Percentiles rank a stretch among this genome's conserved stretches.
These are phyloP conservation scores for Claviceps sp. DNA, from an alignment of 2,329 filamentous ascomycete genomes.

Conservation along the genomic window DNA sequence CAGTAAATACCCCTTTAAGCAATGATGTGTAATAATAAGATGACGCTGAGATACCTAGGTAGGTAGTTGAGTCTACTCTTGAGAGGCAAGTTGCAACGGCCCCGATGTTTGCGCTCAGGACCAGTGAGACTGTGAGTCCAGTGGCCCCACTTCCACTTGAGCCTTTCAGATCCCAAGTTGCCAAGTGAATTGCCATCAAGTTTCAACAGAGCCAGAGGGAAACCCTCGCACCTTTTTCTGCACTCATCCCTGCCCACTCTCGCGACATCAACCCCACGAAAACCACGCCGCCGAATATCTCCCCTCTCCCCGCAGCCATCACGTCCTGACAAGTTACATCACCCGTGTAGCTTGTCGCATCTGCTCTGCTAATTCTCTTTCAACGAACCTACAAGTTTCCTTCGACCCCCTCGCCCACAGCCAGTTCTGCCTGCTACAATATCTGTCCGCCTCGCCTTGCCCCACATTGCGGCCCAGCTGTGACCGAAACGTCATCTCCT, in stretches of 20 bases:
- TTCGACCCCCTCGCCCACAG: not conserved
- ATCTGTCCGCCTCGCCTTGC: conserved; percentile 6
- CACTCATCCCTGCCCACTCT: conserved; percentile 4
- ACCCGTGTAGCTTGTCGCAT: not conserved
- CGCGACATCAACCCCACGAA: conserved; percentile 3
- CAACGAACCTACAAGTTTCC: not conserved
- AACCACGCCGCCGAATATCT: not conserved
- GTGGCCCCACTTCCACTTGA: too few species aligned
- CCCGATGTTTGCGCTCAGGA: too few species aligned
- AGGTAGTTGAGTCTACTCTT: too few species aligned
- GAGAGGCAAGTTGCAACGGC: too few species aligned
- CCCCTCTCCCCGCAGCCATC: not conserved
- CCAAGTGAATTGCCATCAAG: not conserved
- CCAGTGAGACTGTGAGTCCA: too few species aligned
- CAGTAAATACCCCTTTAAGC: too few species aligned
- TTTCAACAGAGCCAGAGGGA: not conserved
- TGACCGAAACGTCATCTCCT: conserved; percentile 19
- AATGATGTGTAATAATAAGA: too few species aligned
- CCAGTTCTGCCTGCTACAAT: not conserved
- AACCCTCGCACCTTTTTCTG: conserved; percentile 3
- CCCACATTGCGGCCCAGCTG: conserved; percentile 9
- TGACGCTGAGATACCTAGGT: too few species aligned
- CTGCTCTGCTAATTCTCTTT: not conserved
- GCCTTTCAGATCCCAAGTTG: too few species aligned
- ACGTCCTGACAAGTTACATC: not conserved